Base-by-base conservation (phyloP, 164 flowering plant genomes). In the Umbellularia californica region DNA sequence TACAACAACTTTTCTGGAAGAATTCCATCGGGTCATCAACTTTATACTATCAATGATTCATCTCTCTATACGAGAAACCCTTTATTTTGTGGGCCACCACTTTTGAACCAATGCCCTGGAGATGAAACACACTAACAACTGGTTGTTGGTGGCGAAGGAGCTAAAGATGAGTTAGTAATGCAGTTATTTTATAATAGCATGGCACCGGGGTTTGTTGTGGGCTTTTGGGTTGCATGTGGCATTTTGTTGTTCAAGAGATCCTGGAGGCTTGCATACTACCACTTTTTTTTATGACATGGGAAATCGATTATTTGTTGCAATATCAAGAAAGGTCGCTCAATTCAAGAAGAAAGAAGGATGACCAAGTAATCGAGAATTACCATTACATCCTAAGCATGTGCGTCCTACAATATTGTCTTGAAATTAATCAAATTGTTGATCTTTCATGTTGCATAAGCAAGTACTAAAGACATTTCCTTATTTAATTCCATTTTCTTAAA, bases 261-360 rank as follows among this genome's bases (percentile, higher is more conserved):
- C 12, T 77, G 79, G 76, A 69, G 79, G 73, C 0, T 25, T 62
- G 69, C 70, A 5, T 77, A 60, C 65, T 77, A 60, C 35, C 13
- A 11, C 11, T 73, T 73, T 11, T 11, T 5, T 68, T 5, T 58
- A 69, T 17, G 20, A 67, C 22, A 3, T 67, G 41, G 20, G 1
- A 10, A 3, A 64, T 9, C 24, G 2, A 15, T 60, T 19, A 2
- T 3, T 2, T 19, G 24, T 10, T 1, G 17, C 22, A 58, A 6
- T 58, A 7, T 24, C 20, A 58, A 58, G 20, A 58, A 58, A 17
- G 64, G 2, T 58, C 2, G 64, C 24, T 2, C 20, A 19, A 58
- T 58, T 60, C 22, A 2, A 17, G 5, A 60, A 22, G 7, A 60
- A n/a, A 1, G 1, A 41, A 41, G 47, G 10, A 41, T 0, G 0